Evolutionary conservation across 1,284 basidiomycete genomes (phyloP).

Genomic region (Apiotrichum montevideense): DNA sequence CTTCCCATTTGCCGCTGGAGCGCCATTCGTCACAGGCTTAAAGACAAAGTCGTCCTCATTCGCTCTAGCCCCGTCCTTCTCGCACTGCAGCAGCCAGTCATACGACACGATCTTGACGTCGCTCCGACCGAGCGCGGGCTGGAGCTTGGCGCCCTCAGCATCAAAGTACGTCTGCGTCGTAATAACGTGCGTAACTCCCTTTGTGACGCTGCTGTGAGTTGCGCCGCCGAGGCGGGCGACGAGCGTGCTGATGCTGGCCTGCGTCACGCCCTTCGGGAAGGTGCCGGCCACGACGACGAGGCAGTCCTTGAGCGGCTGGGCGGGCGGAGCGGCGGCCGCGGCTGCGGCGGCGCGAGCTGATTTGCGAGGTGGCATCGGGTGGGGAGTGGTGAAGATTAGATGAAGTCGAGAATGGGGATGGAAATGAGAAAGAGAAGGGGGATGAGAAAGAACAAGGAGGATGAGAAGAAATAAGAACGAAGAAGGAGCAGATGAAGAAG

Average conservation of each 20-base stretch:
- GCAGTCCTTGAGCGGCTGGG: conserved; percentile 5
- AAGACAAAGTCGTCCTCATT: conserved; percentile 4
- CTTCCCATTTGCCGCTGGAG: conserved; percentile 2
- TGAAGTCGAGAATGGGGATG: too few species aligned
- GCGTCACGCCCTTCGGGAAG: conserved; percentile 1
- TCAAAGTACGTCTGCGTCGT: conserved; percentile 10
- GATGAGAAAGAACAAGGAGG: too few species aligned
- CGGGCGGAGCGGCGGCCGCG: conserved; percentile 1
- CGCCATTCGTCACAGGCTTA: neutral
- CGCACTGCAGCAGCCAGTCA: conserved; percentile 14
- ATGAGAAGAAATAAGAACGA: too few species aligned
- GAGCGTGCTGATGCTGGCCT: neutral
- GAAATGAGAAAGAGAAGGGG: too few species aligned
- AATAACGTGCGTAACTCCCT: conserved; percentile 15
- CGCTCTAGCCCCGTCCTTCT: conserved; percentile 1
- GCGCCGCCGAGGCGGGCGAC: conserved; percentile 10
- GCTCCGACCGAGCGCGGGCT: neutral
- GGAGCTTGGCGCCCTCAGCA: conserved; percentile 11
- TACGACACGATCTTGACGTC: conserved; percentile 4
- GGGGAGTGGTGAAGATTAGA: too few species aligned
- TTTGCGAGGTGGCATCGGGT: neutral
- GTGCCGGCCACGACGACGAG: conserved; percentile 9
- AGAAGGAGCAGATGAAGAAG: too few species aligned
- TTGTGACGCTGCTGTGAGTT: conserved; percentile 6
- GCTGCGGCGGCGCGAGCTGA: conserved; percentile 4